Evolutionary conservation across 257 asterid species (phyloP).

Genomic region (Solanum bukasovii): DNA sequence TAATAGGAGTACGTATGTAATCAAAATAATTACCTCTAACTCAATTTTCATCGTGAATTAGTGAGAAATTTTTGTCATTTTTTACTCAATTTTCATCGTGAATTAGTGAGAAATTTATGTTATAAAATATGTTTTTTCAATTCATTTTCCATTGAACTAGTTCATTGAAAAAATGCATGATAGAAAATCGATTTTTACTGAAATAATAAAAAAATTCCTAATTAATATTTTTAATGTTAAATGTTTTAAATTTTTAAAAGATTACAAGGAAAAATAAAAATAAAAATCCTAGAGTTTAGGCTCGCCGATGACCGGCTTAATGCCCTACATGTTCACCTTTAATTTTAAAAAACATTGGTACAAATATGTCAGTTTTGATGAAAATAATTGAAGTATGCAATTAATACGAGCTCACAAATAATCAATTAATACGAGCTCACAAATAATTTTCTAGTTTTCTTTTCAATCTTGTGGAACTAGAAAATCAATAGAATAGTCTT

Average conservation of each 20-base stretch:
- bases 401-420: not conserved
- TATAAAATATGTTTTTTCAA: not conserved
- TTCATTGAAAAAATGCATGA: not conserved
- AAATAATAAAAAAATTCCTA: not conserved
- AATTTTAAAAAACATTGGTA: not conserved
- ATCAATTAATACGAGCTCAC: not conserved
- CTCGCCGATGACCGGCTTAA: not conserved
- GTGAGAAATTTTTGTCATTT: not conserved
- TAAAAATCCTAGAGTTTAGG: not conserved
- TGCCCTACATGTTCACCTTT: not conserved
- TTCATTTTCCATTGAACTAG: not conserved
- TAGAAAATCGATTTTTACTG: too few relatives aligned
- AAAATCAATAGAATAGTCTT: not conserved
- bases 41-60: too few relatives aligned
- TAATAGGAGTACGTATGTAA: not conserved
- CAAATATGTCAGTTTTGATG: not conserved
- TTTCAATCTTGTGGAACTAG: not conserved
- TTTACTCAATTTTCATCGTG: not conserved
- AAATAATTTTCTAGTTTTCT: not conserved
- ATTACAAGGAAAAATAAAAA: not conserved
- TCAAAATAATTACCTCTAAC: not conserved
- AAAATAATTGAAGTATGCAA: not conserved
- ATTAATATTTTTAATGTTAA: not conserved
- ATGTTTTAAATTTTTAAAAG: not conserved
- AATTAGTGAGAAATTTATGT: too few relatives aligned